These are phyloP conservation scores for Penicillium cinerascens DNA, from an alignment of 495 filamentous ascomycete genomes.

Conservation along the genomic window DNA sequence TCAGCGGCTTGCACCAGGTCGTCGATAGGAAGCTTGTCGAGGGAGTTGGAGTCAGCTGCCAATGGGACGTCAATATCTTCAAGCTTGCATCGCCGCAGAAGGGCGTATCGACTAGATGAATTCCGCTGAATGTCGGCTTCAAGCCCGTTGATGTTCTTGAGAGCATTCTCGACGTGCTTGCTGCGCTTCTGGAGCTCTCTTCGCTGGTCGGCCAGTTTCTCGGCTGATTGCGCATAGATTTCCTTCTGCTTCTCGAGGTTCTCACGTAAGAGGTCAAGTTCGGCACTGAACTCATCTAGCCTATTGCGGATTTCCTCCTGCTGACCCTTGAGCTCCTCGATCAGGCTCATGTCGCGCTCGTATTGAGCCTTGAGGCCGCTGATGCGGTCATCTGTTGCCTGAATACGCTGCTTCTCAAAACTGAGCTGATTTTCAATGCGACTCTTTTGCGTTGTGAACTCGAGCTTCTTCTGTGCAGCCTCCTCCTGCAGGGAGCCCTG, in stretches of 20 bases:
- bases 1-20: slow-evolving; percentile 67
- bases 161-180: slow-evolving; percentile 73
- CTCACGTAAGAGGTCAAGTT: slow-evolving; percentile 72
- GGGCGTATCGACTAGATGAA: slow-evolving; percentile 73
- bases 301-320: slow-evolving; percentile 70
- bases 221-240: slow-evolving; percentile 61
- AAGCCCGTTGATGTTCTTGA: slow-evolving; percentile 70
- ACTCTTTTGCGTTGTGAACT: slow-evolving; percentile 80
- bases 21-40: slow-evolving; percentile 84
- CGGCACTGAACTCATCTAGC: slow-evolving; percentile 67
- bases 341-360: slow-evolving; percentile 59
- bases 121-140: slow-evolving; percentile 82
- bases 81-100: slow-evolving; percentile 86
- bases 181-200: slow-evolving; percentile 79
- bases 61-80: slow-evolving; percentile 89
- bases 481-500: slow-evolving; percentile 91
- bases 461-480: slow-evolving; percentile 75
- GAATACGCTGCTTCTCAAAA: slow-evolving; percentile 71
- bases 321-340: slow-evolving; percentile 67
- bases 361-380: slow-evolving; percentile 60
- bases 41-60: slow-evolving; percentile 61
- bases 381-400: slow-evolving; percentile 66
- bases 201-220: slow-evolving; percentile 77
- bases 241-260: slow-evolving; percentile 63
- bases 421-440: slow-evolving; percentile 72